A percentile compares a stretch with the other conserved stretches of the same genome.
Evolutionary conservation across 768 basidiomycete genomes (phyloP).

Genomic region (Termitomyces heimii): DNA sequence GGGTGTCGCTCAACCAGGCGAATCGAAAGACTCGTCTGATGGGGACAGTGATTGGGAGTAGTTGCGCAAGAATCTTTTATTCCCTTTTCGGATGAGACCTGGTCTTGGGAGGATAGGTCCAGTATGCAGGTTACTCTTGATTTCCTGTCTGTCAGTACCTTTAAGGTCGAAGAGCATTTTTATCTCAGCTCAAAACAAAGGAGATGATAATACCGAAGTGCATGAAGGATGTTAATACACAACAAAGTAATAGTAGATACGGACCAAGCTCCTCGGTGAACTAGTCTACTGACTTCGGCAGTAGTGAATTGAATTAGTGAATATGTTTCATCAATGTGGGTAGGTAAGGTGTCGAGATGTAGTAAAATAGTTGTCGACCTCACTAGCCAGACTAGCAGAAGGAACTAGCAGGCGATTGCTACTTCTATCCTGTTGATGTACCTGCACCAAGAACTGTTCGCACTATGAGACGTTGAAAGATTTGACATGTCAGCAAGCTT

Average conservation of each 20-base stretch:
- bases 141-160: background rate
- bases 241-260: background rate
- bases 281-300: background rate
- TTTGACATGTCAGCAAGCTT: too few species aligned
- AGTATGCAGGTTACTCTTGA: background rate
- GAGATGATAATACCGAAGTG: background rate
- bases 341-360: background rate
- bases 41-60: slow-evolving; percentile 68
- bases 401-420: too few species aligned
- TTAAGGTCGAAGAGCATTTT: background rate
- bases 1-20: slow-evolving; percentile 4
- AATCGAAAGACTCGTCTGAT: slow-evolving; percentile 29
- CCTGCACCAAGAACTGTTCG: too few species aligned
- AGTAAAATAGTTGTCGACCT: background rate
- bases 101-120: background rate
- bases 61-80: background rate
- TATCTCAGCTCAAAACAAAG: background rate
- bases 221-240: background rate
- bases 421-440: too few species aligned
- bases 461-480: too few species aligned
- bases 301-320: too few species aligned
- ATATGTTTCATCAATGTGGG: too few species aligned
- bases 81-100: background rate
- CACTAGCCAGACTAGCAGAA: background rate
- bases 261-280: background rate